A percentile compares a stretch with the other conserved stretches of the same genome.
Conservation (phyloP, 2,329 filamentous ascomycete species). For the Zymoseptoria ardabiliae region DNA sequence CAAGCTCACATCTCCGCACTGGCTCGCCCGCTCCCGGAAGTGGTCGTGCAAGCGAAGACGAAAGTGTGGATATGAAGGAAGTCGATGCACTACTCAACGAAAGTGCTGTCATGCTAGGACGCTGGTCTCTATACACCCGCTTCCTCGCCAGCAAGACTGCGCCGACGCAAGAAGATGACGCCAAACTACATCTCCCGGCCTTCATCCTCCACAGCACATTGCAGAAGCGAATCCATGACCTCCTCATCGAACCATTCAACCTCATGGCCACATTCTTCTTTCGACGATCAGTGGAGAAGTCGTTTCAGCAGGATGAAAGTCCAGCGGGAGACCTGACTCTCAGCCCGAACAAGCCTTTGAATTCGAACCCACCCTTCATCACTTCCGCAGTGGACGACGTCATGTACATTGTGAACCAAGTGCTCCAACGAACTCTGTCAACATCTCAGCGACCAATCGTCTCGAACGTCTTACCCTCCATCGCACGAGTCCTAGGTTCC, state of each 20-base stretch:
- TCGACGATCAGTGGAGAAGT: slow-evolving; percentile 90
- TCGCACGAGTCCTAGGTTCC: slow-evolving; percentile 71
- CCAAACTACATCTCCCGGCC: slow-evolving; percentile 56
- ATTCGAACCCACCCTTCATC: slow-evolving; percentile 78
- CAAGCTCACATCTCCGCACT: slow-evolving; percentile 42
- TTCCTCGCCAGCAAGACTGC: slow-evolving; percentile 81
- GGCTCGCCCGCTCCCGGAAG: slow-evolving; percentile 59
- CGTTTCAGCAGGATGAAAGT: slow-evolving; percentile 85
- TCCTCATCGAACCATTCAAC: slow-evolving; percentile 76
- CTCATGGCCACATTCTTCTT: slow-evolving; percentile 95
- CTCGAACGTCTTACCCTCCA: slow-evolving; percentile 66
- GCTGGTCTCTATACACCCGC: slow-evolving; percentile 86
- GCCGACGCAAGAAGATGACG: slow-evolving; percentile 12
- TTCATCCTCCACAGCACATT: slow-evolving; percentile 75
- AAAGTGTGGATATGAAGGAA: slow-evolving; percentile 93
- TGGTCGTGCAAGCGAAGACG: slow-evolving; percentile 68
- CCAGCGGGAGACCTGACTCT: slow-evolving; percentile 72
- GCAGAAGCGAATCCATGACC: slow-evolving; percentile 66
- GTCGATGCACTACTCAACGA: slow-evolving; percentile 82
- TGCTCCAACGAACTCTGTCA: slow-evolving; percentile 76
- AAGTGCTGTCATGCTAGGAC: slow-evolving; percentile 81
- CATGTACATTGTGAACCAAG: slow-evolving; percentile 97
- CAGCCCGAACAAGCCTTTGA: slow-evolving; percentile 62
- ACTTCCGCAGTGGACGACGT: slow-evolving; percentile 95
- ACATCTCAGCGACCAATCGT: slow-evolving; percentile 78